Conservation (phyloP, 192 early-diverging fungal genomes). For the Backusella mclennaniae region DNA sequence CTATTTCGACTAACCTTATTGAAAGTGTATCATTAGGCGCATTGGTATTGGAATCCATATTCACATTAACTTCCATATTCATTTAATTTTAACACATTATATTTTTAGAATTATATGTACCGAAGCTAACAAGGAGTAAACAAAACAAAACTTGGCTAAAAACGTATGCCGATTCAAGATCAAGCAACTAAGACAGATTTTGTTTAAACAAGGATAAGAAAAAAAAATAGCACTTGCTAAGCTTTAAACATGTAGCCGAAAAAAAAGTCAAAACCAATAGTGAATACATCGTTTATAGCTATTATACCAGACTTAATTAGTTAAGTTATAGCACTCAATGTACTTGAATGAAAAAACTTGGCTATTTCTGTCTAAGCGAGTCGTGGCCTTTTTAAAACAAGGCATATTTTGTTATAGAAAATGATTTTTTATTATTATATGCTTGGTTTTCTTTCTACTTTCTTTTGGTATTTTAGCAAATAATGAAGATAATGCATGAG, state of each 20-base stretch:
- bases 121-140: background rate
- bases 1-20: background rate
- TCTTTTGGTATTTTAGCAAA: background rate
- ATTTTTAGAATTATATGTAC: background rate
- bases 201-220: background rate
- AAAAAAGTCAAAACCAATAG: background rate
- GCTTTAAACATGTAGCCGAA: background rate
- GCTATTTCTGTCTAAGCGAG: too few relatives aligned
- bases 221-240: background rate
- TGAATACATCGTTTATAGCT: too few relatives aligned
- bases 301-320: too few relatives aligned
- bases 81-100: background rate
- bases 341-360: too few relatives aligned
- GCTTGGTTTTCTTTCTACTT: background rate
- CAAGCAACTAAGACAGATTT: background rate
- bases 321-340: too few relatives aligned
- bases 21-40: background rate
- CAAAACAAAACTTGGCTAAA: background rate
- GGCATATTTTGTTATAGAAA: background rate
- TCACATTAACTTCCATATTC: background rate
- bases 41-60: background rate
- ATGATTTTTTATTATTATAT: background rate
- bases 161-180: background rate
- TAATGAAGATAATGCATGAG: background rate
- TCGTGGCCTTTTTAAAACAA: too few relatives aligned